Conservation (phyloP, 805 yeast species). For the Citeromyces nyonsensis region DNA sequence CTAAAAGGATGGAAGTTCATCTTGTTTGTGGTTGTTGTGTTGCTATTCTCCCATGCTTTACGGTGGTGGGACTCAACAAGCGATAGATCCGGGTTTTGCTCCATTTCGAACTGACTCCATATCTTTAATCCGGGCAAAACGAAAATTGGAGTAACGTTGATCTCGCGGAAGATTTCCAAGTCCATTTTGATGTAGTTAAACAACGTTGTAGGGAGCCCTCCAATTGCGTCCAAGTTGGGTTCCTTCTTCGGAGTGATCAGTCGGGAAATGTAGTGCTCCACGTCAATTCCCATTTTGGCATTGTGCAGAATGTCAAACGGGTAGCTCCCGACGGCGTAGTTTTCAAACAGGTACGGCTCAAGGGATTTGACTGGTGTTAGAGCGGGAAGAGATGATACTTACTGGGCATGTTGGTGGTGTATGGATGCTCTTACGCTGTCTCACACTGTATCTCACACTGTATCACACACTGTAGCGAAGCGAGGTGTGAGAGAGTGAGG, state of each 20-base stretch:
- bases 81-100: slow-evolving; percentile 10
- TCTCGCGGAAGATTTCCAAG: slow-evolving; percentile 39
- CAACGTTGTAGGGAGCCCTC: slow-evolving; percentile 63
- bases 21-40: slow-evolving; percentile 6
- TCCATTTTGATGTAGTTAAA: slow-evolving; percentile 43
- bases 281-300: slow-evolving; percentile 72
- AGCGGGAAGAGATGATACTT: not conserved
- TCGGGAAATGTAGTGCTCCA: slow-evolving; percentile 58
- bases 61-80: slow-evolving; percentile 26
- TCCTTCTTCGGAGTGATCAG: slow-evolving; percentile 50
- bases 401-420: slow-evolving; percentile 2
- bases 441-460: too few relatives aligned
- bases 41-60: slow-evolving; percentile 27
- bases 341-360: slow-evolving; percentile 56
- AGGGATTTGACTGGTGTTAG: slow-evolving; percentile 31
- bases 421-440: too few relatives aligned
- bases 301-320: slow-evolving; percentile 52
- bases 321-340: slow-evolving; percentile 40
- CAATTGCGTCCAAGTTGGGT: slow-evolving; percentile 58
- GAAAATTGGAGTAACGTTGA: slow-evolving; percentile 63
- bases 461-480: too few relatives aligned
- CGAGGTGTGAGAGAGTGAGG: too few relatives aligned
- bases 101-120: slow-evolving; percentile 12
- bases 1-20: slow-evolving; percentile 33
- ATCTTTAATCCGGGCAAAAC: slow-evolving; percentile 58